Conservation (phyloP, 495 filamentous ascomycete genomes). For the Aspergillus panamensis region DNA sequence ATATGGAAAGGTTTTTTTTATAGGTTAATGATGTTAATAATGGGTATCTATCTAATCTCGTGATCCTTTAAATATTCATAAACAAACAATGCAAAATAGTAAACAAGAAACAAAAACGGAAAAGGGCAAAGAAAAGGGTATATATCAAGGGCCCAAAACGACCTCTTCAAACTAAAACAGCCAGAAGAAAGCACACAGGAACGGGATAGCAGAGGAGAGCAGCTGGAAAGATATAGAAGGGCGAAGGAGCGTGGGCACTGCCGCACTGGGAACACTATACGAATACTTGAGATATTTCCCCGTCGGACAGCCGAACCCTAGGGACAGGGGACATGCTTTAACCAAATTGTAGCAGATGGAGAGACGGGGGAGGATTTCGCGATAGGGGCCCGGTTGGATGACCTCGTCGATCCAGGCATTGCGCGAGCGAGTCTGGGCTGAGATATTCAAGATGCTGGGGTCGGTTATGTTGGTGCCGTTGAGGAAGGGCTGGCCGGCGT, state of each 20-base stretch:
- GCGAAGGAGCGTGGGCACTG: not conserved
- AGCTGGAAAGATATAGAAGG: not conserved
- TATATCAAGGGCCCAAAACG: not conserved
- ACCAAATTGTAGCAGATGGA: slow-evolving; percentile 82
- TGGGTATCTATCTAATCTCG: slow-evolving; percentile 5
- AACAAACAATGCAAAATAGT: not conserved
- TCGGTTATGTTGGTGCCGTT: slow-evolving; percentile 56
- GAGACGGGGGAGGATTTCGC: slow-evolving; percentile 83
- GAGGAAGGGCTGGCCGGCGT: slow-evolving; percentile 62
- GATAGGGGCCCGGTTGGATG: slow-evolving; percentile 84
- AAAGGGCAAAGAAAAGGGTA: slow-evolving; percentile 2
- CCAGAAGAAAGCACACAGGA: not conserved
- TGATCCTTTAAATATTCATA: not conserved
- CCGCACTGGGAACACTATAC: slow-evolving; percentile 50
- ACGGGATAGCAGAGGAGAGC: not conserved
- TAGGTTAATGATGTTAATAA: not conserved
- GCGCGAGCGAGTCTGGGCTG: slow-evolving; percentile 51
- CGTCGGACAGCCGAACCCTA: slow-evolving; percentile 77
- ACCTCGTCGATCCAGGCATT: slow-evolving; percentile 66
- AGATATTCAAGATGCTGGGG: slow-evolving; percentile 28
- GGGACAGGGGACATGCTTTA: slow-evolving; percentile 72
- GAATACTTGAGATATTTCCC: slow-evolving; percentile 55
- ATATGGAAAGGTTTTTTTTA: not conserved
- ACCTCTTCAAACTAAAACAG: not conserved
- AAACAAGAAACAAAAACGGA: slow-evolving; percentile 4